These are phyloP conservation scores for Stentor roeselii DNA, from an alignment of 73 alveolate species.

Conservation along the genomic window DNA sequence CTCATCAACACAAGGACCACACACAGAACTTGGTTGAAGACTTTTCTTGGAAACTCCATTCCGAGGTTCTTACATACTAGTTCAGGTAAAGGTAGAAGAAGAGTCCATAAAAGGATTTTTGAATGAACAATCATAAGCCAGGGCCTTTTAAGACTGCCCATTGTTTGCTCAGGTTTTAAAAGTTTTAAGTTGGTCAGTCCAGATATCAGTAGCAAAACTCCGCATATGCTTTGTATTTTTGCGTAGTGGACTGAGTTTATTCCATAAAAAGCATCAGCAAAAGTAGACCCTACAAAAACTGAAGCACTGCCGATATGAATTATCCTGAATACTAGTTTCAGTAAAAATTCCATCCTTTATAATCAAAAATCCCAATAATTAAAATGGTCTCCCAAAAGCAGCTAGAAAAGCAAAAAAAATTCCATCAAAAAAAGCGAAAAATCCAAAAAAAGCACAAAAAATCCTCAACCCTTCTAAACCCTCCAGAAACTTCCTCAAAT, in stretches of 20 bases:
- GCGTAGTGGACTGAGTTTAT: not conserved
- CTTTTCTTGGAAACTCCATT: slow-evolving; percentile 4
- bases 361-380: too few species aligned
- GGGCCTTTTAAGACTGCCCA: not conserved
- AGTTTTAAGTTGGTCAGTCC: not conserved
- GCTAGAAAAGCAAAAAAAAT: slow-evolving; percentile 16
- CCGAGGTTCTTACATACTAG: not conserved
- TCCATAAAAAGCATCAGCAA: slow-evolving; percentile 7
- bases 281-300: not conserved
- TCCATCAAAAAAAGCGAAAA: not conserved
- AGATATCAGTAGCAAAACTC: not conserved
- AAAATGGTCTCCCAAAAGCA: slow-evolving; percentile 28
- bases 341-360: not conserved
- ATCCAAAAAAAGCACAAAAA: not conserved
- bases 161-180: not conserved
- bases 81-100: slow-evolving; percentile 7
- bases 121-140: not conserved
- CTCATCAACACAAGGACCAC: not conserved
- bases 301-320: not conserved
- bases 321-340: not conserved
- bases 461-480: not conserved
- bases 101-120: not conserved
- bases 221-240: not conserved
- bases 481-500: slow-evolving; percentile 3
- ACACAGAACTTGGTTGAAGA: not conserved